Base-by-base conservation (phyloP, 257 asterid genomes). In the Oldenlandia corymbosa region DNA sequence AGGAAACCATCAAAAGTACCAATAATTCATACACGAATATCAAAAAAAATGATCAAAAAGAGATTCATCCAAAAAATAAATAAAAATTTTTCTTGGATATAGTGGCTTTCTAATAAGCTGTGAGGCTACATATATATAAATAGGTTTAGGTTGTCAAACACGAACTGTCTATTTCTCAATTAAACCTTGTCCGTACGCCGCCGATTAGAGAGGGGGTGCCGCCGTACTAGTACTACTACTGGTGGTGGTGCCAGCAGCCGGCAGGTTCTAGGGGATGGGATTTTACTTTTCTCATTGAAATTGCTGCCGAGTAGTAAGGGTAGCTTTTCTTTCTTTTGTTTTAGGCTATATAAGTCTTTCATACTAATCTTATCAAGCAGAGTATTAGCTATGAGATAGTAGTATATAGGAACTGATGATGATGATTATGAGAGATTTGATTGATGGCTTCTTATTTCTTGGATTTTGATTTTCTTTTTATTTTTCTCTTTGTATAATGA, bases 11-110 rank as follows among this genome's bases (percentile, higher is more conserved):
- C n/a, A 70, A 75, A 70, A 64, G 10, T 17, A 12, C 7, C 75
- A 81, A 78, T 78, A 75, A 81, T 72, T 68, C 80, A 64, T 10
- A 65, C 80, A 68, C 77, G 80, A 58, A 53, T 62, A 56, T 58
- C 81, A 27, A 82, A 39, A 82, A 34, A 26, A 21, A 11, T 34
- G 18, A 10, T 21, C 24, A 48, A 49, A 27, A 49, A 62, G 12
- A 24, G 18, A n/a, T n/a, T n/a, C 9, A 49, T 20, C 21, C 20
- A 28, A 46, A 7, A 27, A 56, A 47, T 12, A 28, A 27, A 51
- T 23, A 37, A 16, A 21, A 47, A n/a, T n/a, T n/a, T n/a, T n/a
- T n/a, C n/a, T n/a, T n/a, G n/a, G n/a, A n/a, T n/a, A n/a, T n/a
- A 42, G 37, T 11, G 37, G 51, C 45, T 16, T 45, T 17, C 17